Percentiles rank a stretch among this genome's conserved stretches.
Conservation (phyloP, 768 basidiomycete species). For the Cystoderma amianthinum region DNA sequence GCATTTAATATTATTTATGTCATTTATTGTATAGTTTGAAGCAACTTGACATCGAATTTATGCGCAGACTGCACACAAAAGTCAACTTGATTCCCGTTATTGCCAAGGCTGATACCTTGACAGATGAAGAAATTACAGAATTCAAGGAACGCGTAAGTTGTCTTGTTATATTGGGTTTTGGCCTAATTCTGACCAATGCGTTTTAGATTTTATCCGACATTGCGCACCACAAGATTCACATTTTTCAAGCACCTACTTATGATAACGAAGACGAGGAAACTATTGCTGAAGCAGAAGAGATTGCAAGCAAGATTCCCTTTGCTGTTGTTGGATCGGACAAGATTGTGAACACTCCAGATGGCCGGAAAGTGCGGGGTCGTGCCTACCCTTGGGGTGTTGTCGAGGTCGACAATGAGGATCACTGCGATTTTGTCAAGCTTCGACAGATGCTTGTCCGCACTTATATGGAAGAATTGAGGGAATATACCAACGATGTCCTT, state of each 20-base stretch:
- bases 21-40: slow-evolving; percentile 58
- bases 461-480: slow-evolving; percentile 98
- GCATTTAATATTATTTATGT: slow-evolving; percentile 1
- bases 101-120: slow-evolving; percentile 96
- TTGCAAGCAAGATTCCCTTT: slow-evolving; percentile 96
- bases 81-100: slow-evolving; percentile 99
- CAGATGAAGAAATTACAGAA: slow-evolving; percentile 87
- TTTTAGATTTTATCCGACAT: slow-evolving; percentile 87
- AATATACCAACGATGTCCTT: slow-evolving; percentile 91
- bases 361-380: slow-evolving; percentile 90
- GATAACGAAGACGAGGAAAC: slow-evolving; percentile 99
- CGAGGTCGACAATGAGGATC: slow-evolving; percentile 98
- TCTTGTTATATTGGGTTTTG: not conserved
- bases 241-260: slow-evolving; percentile 96
- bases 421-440: slow-evolving; percentile 99
- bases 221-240: slow-evolving; percentile 90
- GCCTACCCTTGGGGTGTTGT: slow-evolving; percentile 98
- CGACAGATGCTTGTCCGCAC: slow-evolving; percentile 99
- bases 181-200: slow-evolving; percentile 2
- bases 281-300: slow-evolving; percentile 94
- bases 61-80: slow-evolving; percentile 93
- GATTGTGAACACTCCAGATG: slow-evolving; percentile 76
- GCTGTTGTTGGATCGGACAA: slow-evolving; percentile 95
- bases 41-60: slow-evolving; percentile 98
- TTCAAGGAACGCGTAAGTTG: slow-evolving; percentile 85